phyloP scores from a whole-genome alignment of 495 filamentous ascomycete species.

The Talaromyces wortmannii region DNA sequence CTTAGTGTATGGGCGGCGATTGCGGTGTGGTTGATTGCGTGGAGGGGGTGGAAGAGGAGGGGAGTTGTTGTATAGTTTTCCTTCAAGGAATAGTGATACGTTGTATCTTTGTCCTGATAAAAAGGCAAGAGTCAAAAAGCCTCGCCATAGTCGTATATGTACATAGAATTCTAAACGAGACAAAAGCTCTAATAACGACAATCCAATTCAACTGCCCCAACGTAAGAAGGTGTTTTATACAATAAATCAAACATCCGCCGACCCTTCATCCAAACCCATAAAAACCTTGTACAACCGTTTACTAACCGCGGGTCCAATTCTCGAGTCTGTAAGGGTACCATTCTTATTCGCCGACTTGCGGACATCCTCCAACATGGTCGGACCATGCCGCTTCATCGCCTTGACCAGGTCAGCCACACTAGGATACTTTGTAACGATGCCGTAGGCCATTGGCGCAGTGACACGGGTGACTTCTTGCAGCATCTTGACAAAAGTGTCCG shows the following conservation, averaged over 20 bases:
- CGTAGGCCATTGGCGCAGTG: constrained; percentile 67
- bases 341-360: constrained; percentile 62
- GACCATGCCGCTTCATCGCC: constrained; percentile 54
- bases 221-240: no score
- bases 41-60: constrained; percentile 78
- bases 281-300: constrained; percentile 69
- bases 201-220: neutral
- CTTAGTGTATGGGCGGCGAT: constrained; percentile 71
- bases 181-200: neutral
- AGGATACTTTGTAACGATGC: constrained; percentile 56
- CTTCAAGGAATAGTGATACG: neutral
- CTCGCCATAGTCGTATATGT: neutral
- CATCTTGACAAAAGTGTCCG: constrained; percentile 72
- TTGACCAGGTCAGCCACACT: constrained; percentile 48
- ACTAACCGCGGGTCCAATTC: constrained; percentile 65
- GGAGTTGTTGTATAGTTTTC: constrained; percentile 64
- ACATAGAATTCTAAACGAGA: neutral
- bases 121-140: no score
- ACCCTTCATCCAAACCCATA: constrained; percentile 56
- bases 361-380: constrained; percentile 52
- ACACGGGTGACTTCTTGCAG: constrained; percentile 70
- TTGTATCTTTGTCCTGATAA: no score
- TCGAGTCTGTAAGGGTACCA: constrained; percentile 56
- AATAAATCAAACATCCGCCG: constrained; percentile 54
- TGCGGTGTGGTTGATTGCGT: constrained; percentile 66